Base-by-base conservation (phyloP, 768 basidiomycete species). In the Lactarius sanguifluus region DNA sequence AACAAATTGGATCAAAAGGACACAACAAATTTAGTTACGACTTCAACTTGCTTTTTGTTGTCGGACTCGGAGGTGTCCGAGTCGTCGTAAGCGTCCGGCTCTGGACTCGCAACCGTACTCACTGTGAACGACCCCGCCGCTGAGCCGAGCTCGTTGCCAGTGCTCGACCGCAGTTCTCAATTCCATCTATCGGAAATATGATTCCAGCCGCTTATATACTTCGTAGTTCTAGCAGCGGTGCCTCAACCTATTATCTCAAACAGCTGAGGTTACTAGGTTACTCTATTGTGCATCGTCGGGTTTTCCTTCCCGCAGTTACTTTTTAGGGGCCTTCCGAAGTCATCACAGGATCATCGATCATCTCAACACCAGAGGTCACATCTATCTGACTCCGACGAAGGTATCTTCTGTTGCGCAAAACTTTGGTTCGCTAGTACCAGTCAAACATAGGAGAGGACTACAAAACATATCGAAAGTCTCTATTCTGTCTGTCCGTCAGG, bases 391-490 rank as follows among this genome's bases (percentile, higher is more conserved):
- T 36, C 34, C 12, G 34, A 12, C 34, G 34, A 6, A 36, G 34
- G 34, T 32, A 23, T 47, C 36, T 7, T 13, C 12, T 38, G 1
- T 25, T 23, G 13, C 5, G n/a, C 23, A 10, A 30, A 50, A 30
- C 8, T 56, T 56, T 38, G 38, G 28, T 8, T 1, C 9, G 2
- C 47, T 15, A 10, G 18, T n/a, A 20, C 16, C 25, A 32, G 32
- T 7, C 32, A 32, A 32, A 32, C 4, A 32, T 16, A 55, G 18
- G 7, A 23, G 8, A 16, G 18, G 28, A 32, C 70, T 75, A 89
- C 64, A 90, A 75, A 32, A 90, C 86, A 71, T 90, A 91, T 77
- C 90, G 80, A 76, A 88, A 90, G 61, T 89, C 87, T 12, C 84
- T 80, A 70, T 91, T 91, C 73, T 90, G 86, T 36, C 76, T 79